phyloP scores from a whole-genome alignment of 805 yeast genomes.

The Tetrapisispora phaffii region DNA sequence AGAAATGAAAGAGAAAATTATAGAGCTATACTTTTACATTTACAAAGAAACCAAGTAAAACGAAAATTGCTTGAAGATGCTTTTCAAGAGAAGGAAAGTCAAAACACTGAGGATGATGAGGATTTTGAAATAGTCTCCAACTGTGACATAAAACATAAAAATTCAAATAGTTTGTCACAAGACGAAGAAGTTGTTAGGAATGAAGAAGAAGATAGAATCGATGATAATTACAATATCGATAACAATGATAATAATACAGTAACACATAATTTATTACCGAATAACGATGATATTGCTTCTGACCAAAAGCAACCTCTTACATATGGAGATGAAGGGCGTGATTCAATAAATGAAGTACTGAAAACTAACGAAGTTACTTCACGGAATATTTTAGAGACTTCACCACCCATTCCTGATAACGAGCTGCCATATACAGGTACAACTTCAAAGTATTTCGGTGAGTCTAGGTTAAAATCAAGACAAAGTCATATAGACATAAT shows the following conservation, averaged over 20 bases:
- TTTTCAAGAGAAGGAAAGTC: background rate
- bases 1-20: constrained; percentile 21
- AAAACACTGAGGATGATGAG: constrained; percentile 12
- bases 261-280: background rate
- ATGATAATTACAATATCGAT: background rate
- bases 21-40: constrained; percentile 15
- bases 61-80: background rate
- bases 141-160: background rate
- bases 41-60: constrained; percentile 12
- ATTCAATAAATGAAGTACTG: background rate
- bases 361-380: background rate
- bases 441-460: background rate
- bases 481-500: background rate
- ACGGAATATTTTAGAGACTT: background rate
- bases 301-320: background rate
- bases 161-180: too few relatives aligned
- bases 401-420: constrained; percentile 11
- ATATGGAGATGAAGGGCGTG: background rate
- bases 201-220: too few relatives aligned
- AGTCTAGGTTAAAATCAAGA: background rate
- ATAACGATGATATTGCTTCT: background rate
- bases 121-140: constrained; percentile 22
- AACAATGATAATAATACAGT: background rate
- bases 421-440: background rate
- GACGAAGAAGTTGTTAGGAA: too few relatives aligned